Evolutionary conservation across 495 filamentous ascomycete genomes (phyloP), one percentile per base, ranked within the genome.

Genomic region (Lindgomyces ingoldianus): DNA sequence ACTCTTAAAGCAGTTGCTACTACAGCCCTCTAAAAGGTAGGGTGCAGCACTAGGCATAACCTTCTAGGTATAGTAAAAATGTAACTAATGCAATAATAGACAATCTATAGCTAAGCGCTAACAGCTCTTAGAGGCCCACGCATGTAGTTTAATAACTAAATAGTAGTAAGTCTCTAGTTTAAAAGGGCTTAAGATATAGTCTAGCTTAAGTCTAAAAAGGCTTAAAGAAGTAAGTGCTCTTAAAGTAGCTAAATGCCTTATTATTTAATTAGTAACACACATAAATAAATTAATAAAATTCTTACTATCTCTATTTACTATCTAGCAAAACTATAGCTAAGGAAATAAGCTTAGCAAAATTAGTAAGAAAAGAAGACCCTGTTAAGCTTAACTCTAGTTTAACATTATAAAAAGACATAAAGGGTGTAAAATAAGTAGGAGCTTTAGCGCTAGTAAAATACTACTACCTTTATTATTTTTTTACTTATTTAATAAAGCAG

Each of bases 381-480:
- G 30, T 62, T 62, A 21, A 54, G 59, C 59, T 62, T 62, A 18
- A 88, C 82, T 88, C 82, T 88, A 86, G 81, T 87, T 86, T 87
- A 80, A 86, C 80, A 86, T 87, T 87, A 78, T 87, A 79, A 87
- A 86, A 87, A 87, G 82, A 88, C 80, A 88, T 87, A 88, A 81
- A 76, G 83, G 83, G 81, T 87, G 79, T 87, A 87, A 82, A 84
- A 87, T 86, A 86, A 81, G 80, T 87, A 79, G 82, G 81, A 87
- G 81, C 81, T 84, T 80, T 74, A 74, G 80, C 81, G 81, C 81
- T 79, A 75, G 79, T 85, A 77, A 85, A 86, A 86, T 87, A 88
- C 82, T 80, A 87, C 83, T 87, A 87, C 81, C 83, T 78, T 84
- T 86, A 87, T 87, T 80, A 81, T 86, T 85, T 87, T 85, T 86